These are phyloP conservation scores for Polysphondylium violaceum DNA, from an alignment of 78 protist species.

Conservation along the genomic window DNA sequence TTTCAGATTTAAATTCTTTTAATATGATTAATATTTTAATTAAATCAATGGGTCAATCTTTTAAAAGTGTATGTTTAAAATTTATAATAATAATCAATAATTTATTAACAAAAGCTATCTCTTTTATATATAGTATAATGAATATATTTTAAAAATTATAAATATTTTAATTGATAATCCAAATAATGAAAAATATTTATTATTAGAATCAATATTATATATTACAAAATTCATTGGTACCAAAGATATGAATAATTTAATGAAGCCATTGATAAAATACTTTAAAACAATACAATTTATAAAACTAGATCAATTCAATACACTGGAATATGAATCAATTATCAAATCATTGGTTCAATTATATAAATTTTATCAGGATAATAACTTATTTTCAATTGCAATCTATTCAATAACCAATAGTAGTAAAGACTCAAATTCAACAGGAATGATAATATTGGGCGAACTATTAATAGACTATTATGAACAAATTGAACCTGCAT, in stretches of 20 bases:
- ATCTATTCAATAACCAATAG: background rate
- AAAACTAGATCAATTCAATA: background rate
- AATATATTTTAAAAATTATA: background rate
- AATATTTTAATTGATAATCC: background rate
- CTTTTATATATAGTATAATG: background rate
- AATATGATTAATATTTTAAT: constrained; percentile 6
- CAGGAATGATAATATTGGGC: constrained; percentile 16
- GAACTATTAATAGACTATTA: constrained; percentile 2
- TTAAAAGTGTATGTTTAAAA: background rate
- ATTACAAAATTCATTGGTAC: background rate
- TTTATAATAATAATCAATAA: constrained; percentile 3
- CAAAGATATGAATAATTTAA: background rate
- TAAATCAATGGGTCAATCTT: constrained; percentile 12
- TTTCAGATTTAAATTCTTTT: background rate
- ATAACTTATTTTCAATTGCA: background rate
- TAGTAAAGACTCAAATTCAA: background rate
- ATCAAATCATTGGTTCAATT: constrained; percentile 3
- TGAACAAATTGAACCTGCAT: background rate
- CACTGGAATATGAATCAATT: constrained; percentile 7
- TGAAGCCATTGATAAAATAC: constrained; percentile 4
- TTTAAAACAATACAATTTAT: constrained; percentile 7
- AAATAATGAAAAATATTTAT: constrained; percentile 12
- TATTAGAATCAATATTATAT: background rate
- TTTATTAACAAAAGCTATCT: background rate
- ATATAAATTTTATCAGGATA: constrained; percentile 4